phyloP scores from a whole-genome alignment of 2,329 filamentous ascomycete genomes.

The Aureobasidium sp. region DNA sequence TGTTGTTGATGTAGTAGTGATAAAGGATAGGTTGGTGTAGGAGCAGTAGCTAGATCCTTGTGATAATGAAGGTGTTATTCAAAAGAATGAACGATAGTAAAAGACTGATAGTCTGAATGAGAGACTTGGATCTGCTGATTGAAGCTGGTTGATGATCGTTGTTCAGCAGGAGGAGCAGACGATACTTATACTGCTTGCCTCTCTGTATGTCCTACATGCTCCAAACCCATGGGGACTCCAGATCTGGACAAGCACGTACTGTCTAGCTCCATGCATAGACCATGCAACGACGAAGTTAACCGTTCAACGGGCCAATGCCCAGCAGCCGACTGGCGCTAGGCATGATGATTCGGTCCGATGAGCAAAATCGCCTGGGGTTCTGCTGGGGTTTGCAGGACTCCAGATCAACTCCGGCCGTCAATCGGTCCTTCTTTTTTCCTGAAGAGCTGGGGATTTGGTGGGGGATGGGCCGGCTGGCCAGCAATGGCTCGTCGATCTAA shows the following conservation, averaged over 20 bases:
- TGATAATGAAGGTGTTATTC: conserved; percentile 6
- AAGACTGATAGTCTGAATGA: conserved; percentile 12
- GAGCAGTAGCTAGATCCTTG: conserved; percentile 3
- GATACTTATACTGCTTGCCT: conserved; percentile 11
- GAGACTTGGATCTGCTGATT: conserved; percentile 14
- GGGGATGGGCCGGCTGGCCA: conserved; percentile 6
- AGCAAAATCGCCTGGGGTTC: not conserved
- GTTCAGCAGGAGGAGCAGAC: not conserved
- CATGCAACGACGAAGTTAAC: conserved; percentile 13
- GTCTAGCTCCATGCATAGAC: conserved; percentile 5
- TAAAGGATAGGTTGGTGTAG: not conserved
- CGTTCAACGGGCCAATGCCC: not conserved
- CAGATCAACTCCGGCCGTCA: not conserved
- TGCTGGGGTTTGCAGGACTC: not conserved
- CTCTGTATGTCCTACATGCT: not conserved
- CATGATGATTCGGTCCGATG: conserved; percentile 3
- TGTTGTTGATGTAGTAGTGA: not conserved
- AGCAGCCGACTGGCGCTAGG: conserved; percentile 2
- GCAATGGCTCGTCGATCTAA: conserved; percentile 8
- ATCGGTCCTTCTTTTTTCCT: conserved; percentile 1
- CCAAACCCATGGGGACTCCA: conserved; percentile 14
- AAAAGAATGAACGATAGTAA: conserved; percentile 7
- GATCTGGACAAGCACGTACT: conserved; percentile 13
- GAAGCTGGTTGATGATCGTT: conserved; percentile 8
- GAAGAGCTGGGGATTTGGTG: conserved; percentile 5